Conservation (phyloP, 2,329 filamentous ascomycete genomes). For the Trichoderma gracile region DNA sequence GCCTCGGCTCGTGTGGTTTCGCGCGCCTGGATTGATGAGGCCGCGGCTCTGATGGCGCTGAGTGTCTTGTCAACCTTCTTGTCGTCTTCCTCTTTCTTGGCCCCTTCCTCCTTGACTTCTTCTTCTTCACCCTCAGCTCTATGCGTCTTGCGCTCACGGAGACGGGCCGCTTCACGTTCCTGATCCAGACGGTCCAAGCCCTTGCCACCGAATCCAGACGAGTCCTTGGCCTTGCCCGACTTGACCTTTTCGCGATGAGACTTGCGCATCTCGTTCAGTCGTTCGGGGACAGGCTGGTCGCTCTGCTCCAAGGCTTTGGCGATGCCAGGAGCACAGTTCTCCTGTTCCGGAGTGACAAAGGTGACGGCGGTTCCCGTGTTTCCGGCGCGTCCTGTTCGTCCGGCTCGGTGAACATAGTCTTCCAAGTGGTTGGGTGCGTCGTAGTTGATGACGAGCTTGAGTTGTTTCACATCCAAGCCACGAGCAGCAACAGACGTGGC, state of each 20-base stretch:
- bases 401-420: slow-evolving; percentile 93
- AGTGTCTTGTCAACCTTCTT: slow-evolving; percentile 70
- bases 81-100: slow-evolving; percentile 67
- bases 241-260: slow-evolving; percentile 88
- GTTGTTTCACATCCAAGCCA: slow-evolving; percentile 91
- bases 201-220: slow-evolving; percentile 90
- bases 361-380: slow-evolving; percentile 95
- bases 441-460: slow-evolving; percentile 95
- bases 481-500: slow-evolving; percentile 95
- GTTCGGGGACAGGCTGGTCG: slow-evolving; percentile 76
- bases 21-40: slow-evolving; percentile 58
- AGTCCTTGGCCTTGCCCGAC: slow-evolving; percentile 84
- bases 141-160: slow-evolving; percentile 84
- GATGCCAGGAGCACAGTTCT: slow-evolving; percentile 85
- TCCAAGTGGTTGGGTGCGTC: slow-evolving; percentile 93
- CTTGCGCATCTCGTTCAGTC: slow-evolving; percentile 64
- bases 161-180: slow-evolving; percentile 82
- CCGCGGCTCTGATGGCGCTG: slow-evolving; percentile 63
- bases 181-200: slow-evolving; percentile 89
- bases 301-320: slow-evolving; percentile 91
- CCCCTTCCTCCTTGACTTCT: slow-evolving; percentile 73
- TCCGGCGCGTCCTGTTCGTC: slow-evolving; percentile 89
- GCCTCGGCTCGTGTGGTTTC: slow-evolving; percentile 50
- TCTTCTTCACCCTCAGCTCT: slow-evolving; percentile 85
- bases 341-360: slow-evolving; percentile 88